phyloP scores from a whole-genome alignment of 1,284 basidiomycete species.

The Trametes sp. region DNA sequence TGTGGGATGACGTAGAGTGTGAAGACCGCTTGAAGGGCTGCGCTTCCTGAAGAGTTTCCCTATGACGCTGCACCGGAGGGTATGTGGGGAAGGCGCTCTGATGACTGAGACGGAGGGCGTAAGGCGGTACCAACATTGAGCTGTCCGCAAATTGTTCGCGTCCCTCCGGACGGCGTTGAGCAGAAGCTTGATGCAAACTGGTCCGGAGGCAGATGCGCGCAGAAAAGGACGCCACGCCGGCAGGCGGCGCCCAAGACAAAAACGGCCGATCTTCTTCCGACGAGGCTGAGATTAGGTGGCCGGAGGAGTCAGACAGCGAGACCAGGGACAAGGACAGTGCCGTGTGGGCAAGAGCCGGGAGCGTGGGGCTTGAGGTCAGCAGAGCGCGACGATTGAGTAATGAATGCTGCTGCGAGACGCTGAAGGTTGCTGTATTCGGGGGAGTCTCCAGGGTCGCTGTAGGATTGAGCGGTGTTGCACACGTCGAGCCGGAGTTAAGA shows the following conservation, averaged over 20 bases:
- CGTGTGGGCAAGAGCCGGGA: conserved; percentile 17
- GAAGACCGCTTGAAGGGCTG: background rate
- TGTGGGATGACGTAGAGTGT: conserved; percentile 12
- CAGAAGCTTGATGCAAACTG: conserved; percentile 18
- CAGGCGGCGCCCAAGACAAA: conserved; percentile 6
- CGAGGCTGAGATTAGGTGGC: conserved; percentile 3
- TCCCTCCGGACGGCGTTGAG: conserved; percentile 7
- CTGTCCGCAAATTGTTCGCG: background rate
- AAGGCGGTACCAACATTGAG: background rate
- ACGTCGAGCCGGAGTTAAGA: too few species aligned
- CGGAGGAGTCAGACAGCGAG: conserved; percentile 9
- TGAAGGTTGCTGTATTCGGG: conserved; percentile 6
- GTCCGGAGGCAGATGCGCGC: conserved; percentile 15
- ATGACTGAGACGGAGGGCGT: conserved; percentile 1
- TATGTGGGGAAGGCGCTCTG: background rate
- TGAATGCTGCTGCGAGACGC: conserved; percentile 15
- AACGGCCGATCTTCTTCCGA: conserved; percentile 2
- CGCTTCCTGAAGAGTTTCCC: background rate
- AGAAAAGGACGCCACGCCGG: background rate
- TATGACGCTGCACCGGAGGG: background rate
- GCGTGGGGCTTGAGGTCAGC: conserved; percentile 20
- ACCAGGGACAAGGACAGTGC: conserved; percentile 12
- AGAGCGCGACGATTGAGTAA: conserved; percentile 13
- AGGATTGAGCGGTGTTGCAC: background rate
- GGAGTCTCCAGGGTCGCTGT: background rate